Conservation (phyloP, 2,329 filamentous ascomycete species). For the Xylariomycetidae sp. region DNA sequence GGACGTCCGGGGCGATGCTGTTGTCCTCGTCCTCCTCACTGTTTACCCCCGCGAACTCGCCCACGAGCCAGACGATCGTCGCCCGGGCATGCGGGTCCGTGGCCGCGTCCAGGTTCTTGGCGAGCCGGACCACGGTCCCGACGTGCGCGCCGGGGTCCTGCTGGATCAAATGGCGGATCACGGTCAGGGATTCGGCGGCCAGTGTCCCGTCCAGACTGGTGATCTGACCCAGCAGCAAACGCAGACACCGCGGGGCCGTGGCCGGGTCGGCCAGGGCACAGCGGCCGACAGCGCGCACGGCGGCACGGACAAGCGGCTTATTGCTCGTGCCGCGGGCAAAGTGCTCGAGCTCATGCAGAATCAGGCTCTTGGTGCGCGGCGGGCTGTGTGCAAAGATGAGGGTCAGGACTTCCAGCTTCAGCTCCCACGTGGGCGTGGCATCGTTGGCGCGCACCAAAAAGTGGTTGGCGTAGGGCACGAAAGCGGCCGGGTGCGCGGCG, state of each 20-base stretch:
- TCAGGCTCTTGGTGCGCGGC: constrained; percentile 71
- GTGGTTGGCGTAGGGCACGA: constrained; percentile 81
- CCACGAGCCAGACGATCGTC: constrained; percentile 95
- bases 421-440: constrained; percentile 72
- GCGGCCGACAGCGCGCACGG: constrained; percentile 85
- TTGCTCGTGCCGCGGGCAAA: constrained; percentile 74
- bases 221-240: constrained; percentile 78
- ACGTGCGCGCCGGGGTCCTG: constrained; percentile 76
- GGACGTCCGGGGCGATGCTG: constrained; percentile 90
- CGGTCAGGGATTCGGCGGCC: constrained; percentile 88
- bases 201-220: constrained; percentile 81
- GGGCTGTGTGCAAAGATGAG: constrained; percentile 83
- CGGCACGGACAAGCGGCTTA: constrained; percentile 74
- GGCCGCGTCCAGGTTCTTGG: constrained; percentile 84
- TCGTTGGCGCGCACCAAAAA: constrained; percentile 83
- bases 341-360: constrained; percentile 89
- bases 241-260: constrained; percentile 73
- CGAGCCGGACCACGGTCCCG: constrained; percentile 80
- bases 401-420: constrained; percentile 88
- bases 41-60: constrained; percentile 79
- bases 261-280: constrained; percentile 74
- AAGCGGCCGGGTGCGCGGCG: constrained; percentile 66
- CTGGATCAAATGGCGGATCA: constrained; percentile 92
- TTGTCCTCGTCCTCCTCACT: too few species aligned
- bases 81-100: constrained; percentile 84